Conservation (phyloP, 768 basidiomycete species). For the Lactarius tabidus region DNA sequence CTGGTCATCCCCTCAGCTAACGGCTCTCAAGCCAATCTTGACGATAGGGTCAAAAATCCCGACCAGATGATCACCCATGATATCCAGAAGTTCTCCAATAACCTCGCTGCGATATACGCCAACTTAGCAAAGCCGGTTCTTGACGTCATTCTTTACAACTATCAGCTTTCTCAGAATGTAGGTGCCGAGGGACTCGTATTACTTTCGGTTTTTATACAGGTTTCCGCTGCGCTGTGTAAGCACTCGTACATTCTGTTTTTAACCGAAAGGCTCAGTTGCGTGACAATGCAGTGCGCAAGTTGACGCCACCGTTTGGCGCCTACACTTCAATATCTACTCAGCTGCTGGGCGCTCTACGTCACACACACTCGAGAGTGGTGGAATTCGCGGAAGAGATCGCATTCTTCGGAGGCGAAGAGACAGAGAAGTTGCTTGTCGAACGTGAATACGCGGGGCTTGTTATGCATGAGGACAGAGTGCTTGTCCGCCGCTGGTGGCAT, state of each 20-base stretch:
- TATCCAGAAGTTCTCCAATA: conserved; percentile 86
- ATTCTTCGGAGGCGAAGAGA: conserved; percentile 82
- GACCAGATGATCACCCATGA: conserved; percentile 98
- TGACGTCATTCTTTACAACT: conserved; percentile 93
- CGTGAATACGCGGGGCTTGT: conserved; percentile 81
- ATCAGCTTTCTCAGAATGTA: conserved; percentile 89
- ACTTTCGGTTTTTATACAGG: conserved; percentile 80
- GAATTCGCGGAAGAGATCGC: conserved; percentile 89
- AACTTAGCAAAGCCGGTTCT: conserved; percentile 92
- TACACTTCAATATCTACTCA: conserved; percentile 88
- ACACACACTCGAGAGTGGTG: conserved; percentile 85
- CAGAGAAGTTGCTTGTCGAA: conserved; percentile 89
- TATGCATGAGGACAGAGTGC: conserved; percentile 78
- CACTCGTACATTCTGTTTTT: conserved; percentile 22
- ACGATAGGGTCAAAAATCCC: conserved; percentile 93
- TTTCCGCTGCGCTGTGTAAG: conserved; percentile 77
- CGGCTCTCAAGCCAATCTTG: conserved; percentile 66
- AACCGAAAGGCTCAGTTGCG: neutral
- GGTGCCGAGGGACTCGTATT: conserved; percentile 88
- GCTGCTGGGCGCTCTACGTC: conserved; percentile 83
- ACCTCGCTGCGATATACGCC: conserved; percentile 89
- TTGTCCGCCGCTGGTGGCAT: conserved; percentile 83
- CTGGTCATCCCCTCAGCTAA: neutral
- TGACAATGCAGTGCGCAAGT: conserved; percentile 59
- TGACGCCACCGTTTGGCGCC: conserved; percentile 89